Percentiles rank a stretch among this genome's conserved stretches.
phyloP scores from a whole-genome alignment of 2,329 filamentous ascomycete genomes.

The Nemania serpens region DNA sequence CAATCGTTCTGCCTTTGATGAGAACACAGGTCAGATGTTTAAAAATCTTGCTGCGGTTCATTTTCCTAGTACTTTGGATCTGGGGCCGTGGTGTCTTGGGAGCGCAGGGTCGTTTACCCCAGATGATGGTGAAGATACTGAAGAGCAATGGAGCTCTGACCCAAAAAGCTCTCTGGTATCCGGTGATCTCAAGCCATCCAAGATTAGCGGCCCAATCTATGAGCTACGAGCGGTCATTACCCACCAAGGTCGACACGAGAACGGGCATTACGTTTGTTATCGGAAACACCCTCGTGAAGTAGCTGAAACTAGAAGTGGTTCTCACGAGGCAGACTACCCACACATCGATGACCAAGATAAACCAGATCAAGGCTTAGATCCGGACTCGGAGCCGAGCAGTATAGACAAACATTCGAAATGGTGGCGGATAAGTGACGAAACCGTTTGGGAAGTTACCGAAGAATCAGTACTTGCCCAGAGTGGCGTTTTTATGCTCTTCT shows the following conservation, averaged over 20 bases:
- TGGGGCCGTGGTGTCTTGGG: conserved; percentile 85
- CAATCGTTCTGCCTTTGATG: conserved; percentile 90
- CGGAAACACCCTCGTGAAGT: conserved; percentile 63
- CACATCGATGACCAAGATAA: conserved; percentile 23
- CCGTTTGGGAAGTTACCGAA: conserved; percentile 75
- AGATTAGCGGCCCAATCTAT: conserved; percentile 66
- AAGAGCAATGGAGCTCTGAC: conserved; percentile 73
- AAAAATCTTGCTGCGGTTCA: conserved; percentile 83
- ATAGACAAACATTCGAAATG: conserved; percentile 59
- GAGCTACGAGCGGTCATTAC: conserved; percentile 83
- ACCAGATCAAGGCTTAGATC: conserved; percentile 26
- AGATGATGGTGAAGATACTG: conserved; percentile 31
- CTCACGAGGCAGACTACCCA: conserved; percentile 6
- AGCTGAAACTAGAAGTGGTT: conserved; percentile 11
- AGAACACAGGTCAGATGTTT: conserved; percentile 74
- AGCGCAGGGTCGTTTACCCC: conserved; percentile 47
- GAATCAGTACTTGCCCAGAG: conserved; percentile 73
- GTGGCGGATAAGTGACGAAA: conserved; percentile 92
- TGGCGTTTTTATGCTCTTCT: conserved; percentile 97
- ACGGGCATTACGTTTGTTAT: conserved; percentile 95
- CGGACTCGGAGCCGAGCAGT: conserved; percentile 27
- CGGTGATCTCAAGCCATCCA: conserved; percentile 54
- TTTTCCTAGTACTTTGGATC: conserved; percentile 75
- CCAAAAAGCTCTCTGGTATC: conserved; percentile 76
- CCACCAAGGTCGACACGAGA: conserved; percentile 89